Evolutionary conservation across 2,329 filamentous ascomycete genomes (phyloP).

Genomic region (Xylariales sp.): DNA sequence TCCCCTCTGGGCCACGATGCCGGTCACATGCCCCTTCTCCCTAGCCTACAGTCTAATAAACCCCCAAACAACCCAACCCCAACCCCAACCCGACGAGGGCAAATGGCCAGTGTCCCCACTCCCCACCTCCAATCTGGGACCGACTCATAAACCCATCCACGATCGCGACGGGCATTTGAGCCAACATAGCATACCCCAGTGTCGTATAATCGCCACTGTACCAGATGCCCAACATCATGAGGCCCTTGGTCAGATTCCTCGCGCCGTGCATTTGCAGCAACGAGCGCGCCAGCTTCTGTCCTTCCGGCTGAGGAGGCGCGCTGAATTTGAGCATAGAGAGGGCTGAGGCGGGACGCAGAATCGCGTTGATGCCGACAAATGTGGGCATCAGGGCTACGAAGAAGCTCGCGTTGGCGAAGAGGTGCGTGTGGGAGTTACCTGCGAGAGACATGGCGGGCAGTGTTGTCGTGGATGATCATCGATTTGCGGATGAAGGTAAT

Average conservation of each 20-base stretch:
- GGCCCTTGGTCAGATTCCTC: background rate
- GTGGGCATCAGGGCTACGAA: background rate
- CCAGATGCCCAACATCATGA: constrained; percentile 1
- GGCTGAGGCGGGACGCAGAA: constrained; percentile 1
- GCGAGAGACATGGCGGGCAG: too few relatives aligned
- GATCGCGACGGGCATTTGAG: background rate
- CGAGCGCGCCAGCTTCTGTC: constrained; percentile 1
- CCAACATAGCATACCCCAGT: background rate
- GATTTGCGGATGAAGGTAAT: too few relatives aligned
- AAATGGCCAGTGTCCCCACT: constrained; percentile 5
- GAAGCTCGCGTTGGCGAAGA: constrained; percentile 2
- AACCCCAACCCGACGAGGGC: background rate
- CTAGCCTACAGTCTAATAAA: too few relatives aligned
- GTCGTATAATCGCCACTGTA: constrained; percentile 1
- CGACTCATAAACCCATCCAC: constrained; percentile 4
- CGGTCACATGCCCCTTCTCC: too few relatives aligned
- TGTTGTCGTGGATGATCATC: too few relatives aligned
- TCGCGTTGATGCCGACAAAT: constrained; percentile 1
- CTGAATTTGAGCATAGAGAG: background rate
- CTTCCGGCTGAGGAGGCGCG: background rate
- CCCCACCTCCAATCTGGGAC: constrained; percentile 2
- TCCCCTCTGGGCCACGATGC: too few relatives aligned
- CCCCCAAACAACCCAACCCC: background rate
- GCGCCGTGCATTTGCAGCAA: constrained; percentile 4
- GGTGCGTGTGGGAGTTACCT: too few relatives aligned